Evolutionary conservation across 768 basidiomycete species (phyloP), one percentile per base, ranked within the genome.

Genomic region (Candolleomyces aberdarensis): DNA sequence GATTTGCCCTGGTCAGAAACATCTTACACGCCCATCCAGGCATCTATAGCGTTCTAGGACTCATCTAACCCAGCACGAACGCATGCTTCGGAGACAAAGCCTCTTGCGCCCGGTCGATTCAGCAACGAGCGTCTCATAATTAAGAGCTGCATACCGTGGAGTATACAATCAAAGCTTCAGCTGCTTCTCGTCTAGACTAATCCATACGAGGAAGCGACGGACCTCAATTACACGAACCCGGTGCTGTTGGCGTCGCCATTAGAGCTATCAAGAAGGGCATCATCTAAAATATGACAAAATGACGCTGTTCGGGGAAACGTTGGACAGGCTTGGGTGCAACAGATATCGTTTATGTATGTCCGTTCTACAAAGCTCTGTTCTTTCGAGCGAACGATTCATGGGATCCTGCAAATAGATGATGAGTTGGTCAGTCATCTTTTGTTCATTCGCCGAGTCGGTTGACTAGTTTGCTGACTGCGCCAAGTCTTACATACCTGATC

Each of bases 41-140:
- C n/a, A n/a, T n/a, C 15, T 68, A 66, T 53, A 67, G 71, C 26
- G 62, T 75, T 29, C 63, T 75, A 56, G 66, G 70, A 13, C 73
- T 75, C 65, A 74, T 72, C n/a, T 64, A 70, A 14, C 75, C 75
- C 48, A 71, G 67, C 15, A 70, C 73, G 22, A 73, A 74, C 62
- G 73, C 74, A 19, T 75, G 55, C 58, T 63, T 62, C 41, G 70
- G 73, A 4, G 65, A 72, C 36, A 66, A 69, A 57, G 20, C 75
- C 75, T 8, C 49, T 74, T 15, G 73, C 75, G 11, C 71, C 75
- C 19, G 74, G 74, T 5, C 71, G 75, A 50, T 60, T 76, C 17
- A 68, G 75, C 55, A 76, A 76, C 57, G 75, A 76, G 62, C 72
- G 75, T 52, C 63, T 70, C n/a, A n/a, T n/a, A n/a, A n/a, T n/a